Percentiles rank a stretch among this genome's conserved stretches.
Conservation (phyloP, 345 rosid species). For the Draba incana region DNA sequence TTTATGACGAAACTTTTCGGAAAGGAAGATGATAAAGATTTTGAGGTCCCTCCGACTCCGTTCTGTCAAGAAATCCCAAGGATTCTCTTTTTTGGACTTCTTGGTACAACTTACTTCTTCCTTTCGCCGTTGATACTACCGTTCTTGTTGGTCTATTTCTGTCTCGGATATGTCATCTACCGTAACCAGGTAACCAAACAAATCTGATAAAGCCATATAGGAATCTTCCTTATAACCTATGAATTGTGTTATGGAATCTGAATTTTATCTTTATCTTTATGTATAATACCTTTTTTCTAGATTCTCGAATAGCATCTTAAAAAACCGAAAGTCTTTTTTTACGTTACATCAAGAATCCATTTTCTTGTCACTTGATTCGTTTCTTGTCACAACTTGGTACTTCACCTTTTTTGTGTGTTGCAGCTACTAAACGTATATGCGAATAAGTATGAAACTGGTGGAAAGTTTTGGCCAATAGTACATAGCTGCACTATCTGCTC, state of each 20-base stretch:
- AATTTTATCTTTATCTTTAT: constrained; percentile 5
- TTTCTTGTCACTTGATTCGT: constrained; percentile 31
- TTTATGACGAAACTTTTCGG: constrained; percentile 44
- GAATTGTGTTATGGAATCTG: constrained; percentile 35
- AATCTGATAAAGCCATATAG: constrained; percentile 24
- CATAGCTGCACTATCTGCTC: constrained; percentile 74
- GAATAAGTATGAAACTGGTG: constrained; percentile 74
- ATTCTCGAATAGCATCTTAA: constrained; percentile 36
- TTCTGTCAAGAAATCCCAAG: constrained; percentile 70
- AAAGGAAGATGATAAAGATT: constrained; percentile 51
- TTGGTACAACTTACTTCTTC: constrained; percentile 83
- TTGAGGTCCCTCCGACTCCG: constrained; percentile 65
- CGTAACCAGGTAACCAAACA: constrained; percentile 74
- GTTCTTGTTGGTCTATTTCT: constrained; percentile 77
- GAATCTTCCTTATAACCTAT: constrained; percentile 31
- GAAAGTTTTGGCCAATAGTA: constrained; percentile 83
- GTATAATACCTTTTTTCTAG: constrained; percentile 12
- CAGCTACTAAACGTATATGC: constrained; percentile 83
- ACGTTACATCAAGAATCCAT: constrained; percentile 37
- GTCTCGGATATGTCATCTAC: constrained; percentile 82
- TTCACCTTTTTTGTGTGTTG: constrained; percentile 27
- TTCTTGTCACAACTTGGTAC: constrained; percentile 32
- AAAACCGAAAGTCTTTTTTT: constrained; percentile 28
- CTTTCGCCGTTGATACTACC: constrained; percentile 90
- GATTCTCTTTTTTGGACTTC: constrained; percentile 77